Conservation (phyloP, 2,329 filamentous ascomycete species). For the Microcera coccophila region DNA sequence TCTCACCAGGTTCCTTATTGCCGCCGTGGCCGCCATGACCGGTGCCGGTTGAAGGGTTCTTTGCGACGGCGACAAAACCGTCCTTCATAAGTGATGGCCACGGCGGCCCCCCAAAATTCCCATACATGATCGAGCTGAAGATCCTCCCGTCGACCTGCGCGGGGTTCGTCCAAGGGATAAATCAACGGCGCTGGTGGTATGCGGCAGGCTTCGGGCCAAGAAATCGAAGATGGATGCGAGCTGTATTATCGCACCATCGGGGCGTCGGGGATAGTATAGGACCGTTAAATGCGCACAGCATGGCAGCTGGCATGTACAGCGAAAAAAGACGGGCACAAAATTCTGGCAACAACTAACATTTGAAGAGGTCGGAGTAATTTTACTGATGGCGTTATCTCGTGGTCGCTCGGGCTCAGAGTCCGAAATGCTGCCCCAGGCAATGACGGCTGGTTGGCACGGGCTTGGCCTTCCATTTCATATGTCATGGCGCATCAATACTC, state of each 20-base stretch:
- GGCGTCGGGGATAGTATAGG: constrained; percentile 20
- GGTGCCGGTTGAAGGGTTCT: too few species aligned
- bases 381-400: neutral
- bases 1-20: constrained; percentile 39
- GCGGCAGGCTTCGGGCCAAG: neutral
- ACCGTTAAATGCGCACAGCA: constrained; percentile 17
- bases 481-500: constrained; percentile 27
- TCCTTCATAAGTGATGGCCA: constrained; percentile 13
- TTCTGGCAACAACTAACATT: too few species aligned
- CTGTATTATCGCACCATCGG: constrained; percentile 22
- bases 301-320: constrained; percentile 12
- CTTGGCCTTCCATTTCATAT: constrained; percentile 21
- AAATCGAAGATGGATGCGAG: constrained; percentile 3
- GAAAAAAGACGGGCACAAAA: neutral
- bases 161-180: neutral
- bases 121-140: constrained; percentile 22
- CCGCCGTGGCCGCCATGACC: constrained; percentile 7
- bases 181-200: neutral
- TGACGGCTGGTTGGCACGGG: constrained; percentile 16
- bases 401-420: constrained; percentile 2
- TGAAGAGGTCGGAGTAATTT: neutral
- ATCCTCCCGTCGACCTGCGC: neutral
- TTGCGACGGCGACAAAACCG: constrained; percentile 3
- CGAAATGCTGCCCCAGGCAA: constrained; percentile 1
- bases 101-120: constrained; percentile 21